These are phyloP conservation scores for Elongisporangium anandrum DNA, from an alignment of 352 stramenopile species.

Conservation along the genomic window DNA sequence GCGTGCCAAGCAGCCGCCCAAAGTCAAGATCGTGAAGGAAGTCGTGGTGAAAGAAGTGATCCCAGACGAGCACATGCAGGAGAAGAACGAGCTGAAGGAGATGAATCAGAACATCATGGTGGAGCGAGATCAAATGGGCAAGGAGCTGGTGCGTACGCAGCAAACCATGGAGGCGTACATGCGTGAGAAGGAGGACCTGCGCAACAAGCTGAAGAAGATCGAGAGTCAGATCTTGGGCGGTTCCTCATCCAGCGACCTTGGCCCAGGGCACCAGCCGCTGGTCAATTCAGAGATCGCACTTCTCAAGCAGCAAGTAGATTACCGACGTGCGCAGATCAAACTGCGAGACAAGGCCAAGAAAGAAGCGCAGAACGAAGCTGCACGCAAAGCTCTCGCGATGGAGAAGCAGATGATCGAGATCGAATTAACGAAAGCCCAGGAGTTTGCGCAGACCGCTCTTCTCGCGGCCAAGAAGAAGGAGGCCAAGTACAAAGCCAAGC, in stretches of 20 bases:
- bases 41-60: constrained; percentile 81
- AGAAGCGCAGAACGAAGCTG: constrained; percentile 57
- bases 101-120: constrained; percentile 60
- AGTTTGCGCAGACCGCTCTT: constrained; percentile 53
- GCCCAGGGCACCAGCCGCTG: background rate
- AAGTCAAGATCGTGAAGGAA: constrained; percentile 52
- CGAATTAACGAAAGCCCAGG: constrained; percentile 68
- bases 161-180: constrained; percentile 60
- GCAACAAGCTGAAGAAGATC: constrained; percentile 73
- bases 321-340: constrained; percentile 72
- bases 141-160: constrained; percentile 71
- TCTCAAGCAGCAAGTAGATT: constrained; percentile 81
- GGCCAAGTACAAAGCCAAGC: constrained; percentile 57
- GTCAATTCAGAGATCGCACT: constrained; percentile 69
- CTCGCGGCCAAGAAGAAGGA: constrained; percentile 59
- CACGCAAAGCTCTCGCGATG: constrained; percentile 42
- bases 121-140: constrained; percentile 68
- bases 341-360: constrained; percentile 72
- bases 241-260: constrained; percentile 8
- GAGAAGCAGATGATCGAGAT: constrained; percentile 77
- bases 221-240: constrained; percentile 74
- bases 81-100: constrained; percentile 57
- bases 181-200: constrained; percentile 56
- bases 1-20: constrained; percentile 24
- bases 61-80: constrained; percentile 55